These are phyloP conservation scores for Arthroderma uncinatum DNA, from an alignment of 2,329 filamentous ascomycete genomes.

Conservation along the genomic window DNA sequence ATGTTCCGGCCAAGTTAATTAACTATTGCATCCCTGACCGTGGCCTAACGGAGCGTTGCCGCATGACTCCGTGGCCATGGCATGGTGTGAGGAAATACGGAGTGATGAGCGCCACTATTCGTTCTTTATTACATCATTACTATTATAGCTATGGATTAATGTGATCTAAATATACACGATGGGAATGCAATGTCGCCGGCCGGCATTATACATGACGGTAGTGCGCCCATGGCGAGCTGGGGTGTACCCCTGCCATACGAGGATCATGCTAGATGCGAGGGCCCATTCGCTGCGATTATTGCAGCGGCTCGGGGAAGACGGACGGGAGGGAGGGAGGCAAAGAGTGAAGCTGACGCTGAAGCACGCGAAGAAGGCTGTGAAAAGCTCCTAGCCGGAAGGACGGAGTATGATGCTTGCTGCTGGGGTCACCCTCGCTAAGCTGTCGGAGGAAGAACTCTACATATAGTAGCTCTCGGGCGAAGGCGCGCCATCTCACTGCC, in stretches of 20 bases:
- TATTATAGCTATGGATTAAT: neutral
- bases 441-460: neutral
- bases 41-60: neutral
- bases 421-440: neutral
- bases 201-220: neutral
- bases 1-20: neutral
- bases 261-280: neutral
- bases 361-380: neutral
- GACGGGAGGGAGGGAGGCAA: neutral
- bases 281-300: neutral
- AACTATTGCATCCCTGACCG: neutral
- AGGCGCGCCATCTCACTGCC: neutral
- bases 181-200: neutral
- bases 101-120: neutral
- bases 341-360: neutral
- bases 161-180: neutral
- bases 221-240: conserved; percentile 5
- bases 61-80: neutral
- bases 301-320: conserved; percentile 2
- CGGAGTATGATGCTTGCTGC: neutral
- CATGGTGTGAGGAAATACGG: neutral
- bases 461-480: neutral
- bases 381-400: neutral
- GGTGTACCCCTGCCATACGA: conserved; percentile 1
- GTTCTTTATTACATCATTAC: neutral